Evolutionary conservation across 2,329 filamentous ascomycete genomes (phyloP).

Genomic region (Aureobasidium pullulans): DNA sequence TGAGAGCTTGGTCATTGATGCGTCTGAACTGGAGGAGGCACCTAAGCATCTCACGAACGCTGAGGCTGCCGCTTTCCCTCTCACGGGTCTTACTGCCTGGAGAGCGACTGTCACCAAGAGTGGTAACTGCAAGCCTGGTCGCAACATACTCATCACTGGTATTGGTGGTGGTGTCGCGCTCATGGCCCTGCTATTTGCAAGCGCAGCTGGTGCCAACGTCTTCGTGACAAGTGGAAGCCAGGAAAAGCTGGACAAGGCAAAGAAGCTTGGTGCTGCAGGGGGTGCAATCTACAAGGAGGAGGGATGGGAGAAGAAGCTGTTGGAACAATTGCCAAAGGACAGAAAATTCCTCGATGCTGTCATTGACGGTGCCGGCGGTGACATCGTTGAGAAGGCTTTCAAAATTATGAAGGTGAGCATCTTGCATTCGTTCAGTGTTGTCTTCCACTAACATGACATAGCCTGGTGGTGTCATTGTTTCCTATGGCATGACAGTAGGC

Average conservation of each 20-base stretch:
- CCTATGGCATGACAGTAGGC: slow-evolving; percentile 84
- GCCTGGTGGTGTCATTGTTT: slow-evolving; percentile 71
- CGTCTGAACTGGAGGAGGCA: slow-evolving; percentile 65
- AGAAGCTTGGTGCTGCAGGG: slow-evolving; percentile 64
- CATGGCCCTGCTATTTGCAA: slow-evolving; percentile 71
- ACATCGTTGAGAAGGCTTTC: slow-evolving; percentile 63
- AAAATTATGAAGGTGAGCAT: slow-evolving; percentile 57
- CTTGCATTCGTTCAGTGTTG: background rate
- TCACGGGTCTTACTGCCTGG: slow-evolving; percentile 85
- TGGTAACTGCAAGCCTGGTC: slow-evolving; percentile 53
- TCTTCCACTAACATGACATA: slow-evolving; percentile 17
- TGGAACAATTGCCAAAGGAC: slow-evolving; percentile 53
- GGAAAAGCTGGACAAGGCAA: slow-evolving; percentile 68
- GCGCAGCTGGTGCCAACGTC: slow-evolving; percentile 66
- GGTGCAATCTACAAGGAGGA: slow-evolving; percentile 76
- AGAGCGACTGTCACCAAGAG: slow-evolving; percentile 76
- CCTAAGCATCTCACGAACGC: slow-evolving; percentile 63
- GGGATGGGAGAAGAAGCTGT: slow-evolving; percentile 74
- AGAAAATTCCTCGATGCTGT: slow-evolving; percentile 71
- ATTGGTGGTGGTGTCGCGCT: slow-evolving; percentile 90
- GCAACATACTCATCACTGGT: slow-evolving; percentile 78
- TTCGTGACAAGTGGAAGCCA: slow-evolving; percentile 70
- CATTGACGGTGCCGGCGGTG: slow-evolving; percentile 83
- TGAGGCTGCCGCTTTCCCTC: slow-evolving; percentile 76
- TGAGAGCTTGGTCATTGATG: slow-evolving; percentile 64